Base-by-base conservation (phyloP, 1,284 basidiomycete species). In the Tilletia walkeri region DNA sequence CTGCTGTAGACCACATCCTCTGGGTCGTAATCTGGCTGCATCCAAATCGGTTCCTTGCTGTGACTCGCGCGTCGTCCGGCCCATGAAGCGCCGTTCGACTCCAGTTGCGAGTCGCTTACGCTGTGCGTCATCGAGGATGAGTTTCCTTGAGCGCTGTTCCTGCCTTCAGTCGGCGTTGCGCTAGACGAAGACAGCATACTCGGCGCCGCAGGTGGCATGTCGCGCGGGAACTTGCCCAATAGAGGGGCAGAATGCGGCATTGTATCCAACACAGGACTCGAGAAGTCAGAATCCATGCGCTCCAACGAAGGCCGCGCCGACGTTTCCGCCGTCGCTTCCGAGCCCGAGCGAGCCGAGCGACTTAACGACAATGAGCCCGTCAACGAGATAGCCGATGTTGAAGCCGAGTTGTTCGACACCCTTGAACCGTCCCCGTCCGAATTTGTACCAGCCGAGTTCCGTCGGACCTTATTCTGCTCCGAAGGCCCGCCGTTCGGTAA, bases 1-100 rank as follows among this genome's bases (percentile, higher is more conserved):
- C 88, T 88, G 83, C 95, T 96, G 86, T 92, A 94, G 1, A 91
- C 89, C 66, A 96, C 91, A 79, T 98, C 95, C 56, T 91, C 89
- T 2, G 89, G 85, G 63, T 88, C 78, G 68, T 84, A 82, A 59
- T 73, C 70, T 0, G 78, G 78, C 39, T 69, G 74, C 70, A 75
- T 73, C 69, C 75, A 75, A 49, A 71, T 67, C 0, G 73, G 67
- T 45, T 77, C 77, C 5, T 72, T 73, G 66, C 70, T 71, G 65
- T 76, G 73, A 9, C 72, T 72, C 36, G 73, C 75, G 1, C 66
- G 72, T 4, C 66, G 39, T 0, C 66, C 61, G 1, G 67, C 66
- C 4, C 20, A 50, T 1, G 34, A 24, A 50, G 41, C n/a, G 4
- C n/a, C 53, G 38, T 36, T 39, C n/a, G 67, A 16, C 7, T 68